Percentiles rank a stretch among this genome's conserved stretches.
These are phyloP conservation scores for Talaromyces sp. DNA, from an alignment of 2,329 filamentous ascomycete species.

Conservation along the genomic window DNA sequence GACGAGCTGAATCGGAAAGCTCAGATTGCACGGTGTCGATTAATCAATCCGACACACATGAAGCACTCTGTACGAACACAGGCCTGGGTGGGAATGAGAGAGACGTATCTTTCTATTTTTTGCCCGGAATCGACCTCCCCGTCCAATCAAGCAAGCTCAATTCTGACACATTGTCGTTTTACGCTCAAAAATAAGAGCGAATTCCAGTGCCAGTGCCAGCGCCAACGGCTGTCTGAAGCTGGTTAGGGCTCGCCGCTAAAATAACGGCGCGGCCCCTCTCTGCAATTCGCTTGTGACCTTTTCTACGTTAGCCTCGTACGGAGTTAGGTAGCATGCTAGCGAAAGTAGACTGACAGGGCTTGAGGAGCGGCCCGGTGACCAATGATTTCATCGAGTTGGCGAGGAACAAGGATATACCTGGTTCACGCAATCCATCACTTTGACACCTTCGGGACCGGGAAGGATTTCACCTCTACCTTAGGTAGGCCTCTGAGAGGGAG, in stretches of 20 bases:
- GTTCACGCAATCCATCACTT: neutral
- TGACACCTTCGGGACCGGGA: neutral
- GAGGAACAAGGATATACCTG: slow-evolving; percentile 1
- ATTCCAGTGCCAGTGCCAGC: neutral
- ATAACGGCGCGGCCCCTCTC: slow-evolving; percentile 12
- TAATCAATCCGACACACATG: neutral
- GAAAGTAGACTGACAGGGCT: neutral
- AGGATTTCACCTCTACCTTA: neutral
- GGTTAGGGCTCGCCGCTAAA: slow-evolving; percentile 9
- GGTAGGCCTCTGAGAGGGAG: neutral
- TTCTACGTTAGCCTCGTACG: neutral
- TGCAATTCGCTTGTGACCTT: neutral
- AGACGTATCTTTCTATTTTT: no score
- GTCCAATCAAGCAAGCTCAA: neutral
- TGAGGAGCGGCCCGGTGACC: neutral
- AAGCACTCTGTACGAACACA: neutral
- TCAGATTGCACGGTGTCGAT: neutral
- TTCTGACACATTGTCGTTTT: neutral
- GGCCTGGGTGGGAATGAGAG: neutral
- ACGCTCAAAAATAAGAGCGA: neutral
- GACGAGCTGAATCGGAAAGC: neutral
- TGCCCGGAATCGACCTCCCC: neutral
- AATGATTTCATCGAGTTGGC: neutral
- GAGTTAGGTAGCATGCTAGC: neutral
- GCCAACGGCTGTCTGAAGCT: slow-evolving; percentile 8